A percentile compares a stretch with the other conserved stretches of the same genome.
Conservation (phyloP, 2,329 filamentous ascomycete genomes). For the Fonsecaea multimorphosa region DNA sequence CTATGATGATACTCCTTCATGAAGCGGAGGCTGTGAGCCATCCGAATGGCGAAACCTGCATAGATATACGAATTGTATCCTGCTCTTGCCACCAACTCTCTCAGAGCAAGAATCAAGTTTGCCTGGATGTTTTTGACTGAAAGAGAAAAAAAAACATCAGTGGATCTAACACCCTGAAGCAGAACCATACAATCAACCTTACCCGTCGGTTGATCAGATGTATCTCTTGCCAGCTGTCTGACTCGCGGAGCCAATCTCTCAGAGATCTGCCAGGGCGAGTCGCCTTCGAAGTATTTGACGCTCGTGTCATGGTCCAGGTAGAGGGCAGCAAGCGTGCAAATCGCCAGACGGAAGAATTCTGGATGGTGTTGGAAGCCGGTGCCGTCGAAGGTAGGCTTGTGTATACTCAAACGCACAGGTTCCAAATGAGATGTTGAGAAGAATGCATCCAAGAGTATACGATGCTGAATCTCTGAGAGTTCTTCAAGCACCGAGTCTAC, state of each 20-base stretch:
- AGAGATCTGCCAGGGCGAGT: too few species aligned
- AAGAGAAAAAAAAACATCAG: background rate
- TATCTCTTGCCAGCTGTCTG: too few species aligned
- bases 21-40: background rate
- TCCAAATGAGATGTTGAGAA: slow-evolving; percentile 7
- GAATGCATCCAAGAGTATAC: slow-evolving; percentile 6
- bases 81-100: background rate
- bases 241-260: too few species aligned
- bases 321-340: too few species aligned
- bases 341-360: too few species aligned
- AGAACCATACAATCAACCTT: background rate
- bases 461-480: background rate
- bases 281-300: too few species aligned
- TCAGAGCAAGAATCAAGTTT: background rate
- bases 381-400: slow-evolving; percentile 2
- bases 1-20: slow-evolving; percentile 7
- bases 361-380: too few species aligned
- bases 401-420: slow-evolving; percentile 5
- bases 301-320: too few species aligned
- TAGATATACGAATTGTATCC: slow-evolving; percentile 3
- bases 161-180: background rate
- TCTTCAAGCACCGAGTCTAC: background rate
- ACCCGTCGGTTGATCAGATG: too few species aligned
- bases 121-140: slow-evolving; percentile 4
- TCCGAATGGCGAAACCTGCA: slow-evolving; percentile 3